phyloP scores from a whole-genome alignment of 1,139 yeast species.

The Saccharomycopsis hybrid region DNA sequence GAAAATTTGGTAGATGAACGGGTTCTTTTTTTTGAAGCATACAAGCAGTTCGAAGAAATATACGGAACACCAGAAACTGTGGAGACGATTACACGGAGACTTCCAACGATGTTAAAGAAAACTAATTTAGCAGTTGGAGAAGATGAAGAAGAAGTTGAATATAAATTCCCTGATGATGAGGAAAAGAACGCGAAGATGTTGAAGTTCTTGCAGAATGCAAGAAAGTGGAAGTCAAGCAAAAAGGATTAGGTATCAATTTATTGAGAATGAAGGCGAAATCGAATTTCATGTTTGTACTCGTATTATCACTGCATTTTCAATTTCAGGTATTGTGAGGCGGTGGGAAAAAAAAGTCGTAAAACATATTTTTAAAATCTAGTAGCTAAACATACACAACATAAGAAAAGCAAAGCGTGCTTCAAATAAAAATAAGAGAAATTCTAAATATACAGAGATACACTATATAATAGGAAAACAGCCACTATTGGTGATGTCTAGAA shows the following conservation, averaged over 20 bases:
- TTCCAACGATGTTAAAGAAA: slow-evolving; percentile 54
- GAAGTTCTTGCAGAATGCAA: slow-evolving; percentile 57
- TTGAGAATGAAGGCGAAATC: background rate
- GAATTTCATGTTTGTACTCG: background rate
- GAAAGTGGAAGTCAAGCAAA: slow-evolving; percentile 42
- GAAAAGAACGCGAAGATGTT: slow-evolving; percentile 30
- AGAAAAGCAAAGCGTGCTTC: too few relatives aligned
- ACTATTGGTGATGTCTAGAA: too few relatives aligned
- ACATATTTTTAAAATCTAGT: too few relatives aligned
- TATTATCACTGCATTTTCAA: background rate
- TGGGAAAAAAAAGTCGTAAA: too few relatives aligned
- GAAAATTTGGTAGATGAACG: slow-evolving; percentile 36
- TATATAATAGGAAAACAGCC: too few relatives aligned
- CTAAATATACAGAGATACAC: too few relatives aligned
- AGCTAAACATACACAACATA: too few relatives aligned
- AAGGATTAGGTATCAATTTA: background rate
- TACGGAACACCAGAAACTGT: slow-evolving; percentile 48
- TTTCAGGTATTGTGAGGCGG: background rate
- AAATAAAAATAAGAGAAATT: too few relatives aligned
- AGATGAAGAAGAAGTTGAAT: slow-evolving; percentile 46
- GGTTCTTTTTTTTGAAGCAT: slow-evolving; percentile 52
- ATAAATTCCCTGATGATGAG: slow-evolving; percentile 55
- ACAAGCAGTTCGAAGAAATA: slow-evolving; percentile 55
- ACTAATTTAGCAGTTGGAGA: slow-evolving; percentile 40
- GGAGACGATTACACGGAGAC: slow-evolving; percentile 36